Evolutionary conservation across 2,329 filamentous ascomycete species (phyloP).

Genomic region (Blastomyces silverae): DNA sequence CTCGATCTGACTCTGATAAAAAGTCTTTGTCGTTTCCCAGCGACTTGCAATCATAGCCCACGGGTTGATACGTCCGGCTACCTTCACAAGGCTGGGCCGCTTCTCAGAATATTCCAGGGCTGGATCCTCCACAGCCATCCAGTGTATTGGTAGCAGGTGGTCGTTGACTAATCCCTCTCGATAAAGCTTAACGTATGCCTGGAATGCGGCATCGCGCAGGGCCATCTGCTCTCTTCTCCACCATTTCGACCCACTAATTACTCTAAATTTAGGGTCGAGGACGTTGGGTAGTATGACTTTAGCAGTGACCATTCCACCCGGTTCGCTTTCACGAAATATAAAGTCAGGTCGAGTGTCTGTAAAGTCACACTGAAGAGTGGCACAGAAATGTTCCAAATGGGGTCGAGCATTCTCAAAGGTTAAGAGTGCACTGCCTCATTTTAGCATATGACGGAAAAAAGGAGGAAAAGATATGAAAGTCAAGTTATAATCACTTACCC

Average conservation of each 20-base stretch:
- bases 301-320: conserved; percentile 37
- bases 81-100: conserved; percentile 26
- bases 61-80: conserved; percentile 32
- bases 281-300: conserved; percentile 64
- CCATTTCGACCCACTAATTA: conserved; percentile 43
- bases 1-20: conserved; percentile 23
- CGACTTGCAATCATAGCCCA: conserved; percentile 34
- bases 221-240: conserved; percentile 70
- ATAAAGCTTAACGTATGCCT: conserved; percentile 67
- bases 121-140: conserved; percentile 35
- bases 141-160: conserved; percentile 58
- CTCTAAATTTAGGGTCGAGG: conserved; percentile 57
- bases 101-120: conserved; percentile 30
- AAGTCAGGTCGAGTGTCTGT: conserved; percentile 64
- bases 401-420: conserved; percentile 64
- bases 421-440: conserved; percentile 53
- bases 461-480: neutral
- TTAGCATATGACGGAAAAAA: conserved; percentile 16
- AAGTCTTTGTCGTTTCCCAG: conserved; percentile 24
- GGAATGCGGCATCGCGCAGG: conserved; percentile 73
- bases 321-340: conserved; percentile 42
- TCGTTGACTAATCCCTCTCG: conserved; percentile 66
- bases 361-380: conserved; percentile 53
- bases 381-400: conserved; percentile 81
- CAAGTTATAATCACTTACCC: conserved; percentile 29